A percentile compares a stretch with the other conserved stretches of the same genome.
Evolutionary conservation across 805 yeast species (phyloP).

Genomic region (Saturnispora bothae): DNA sequence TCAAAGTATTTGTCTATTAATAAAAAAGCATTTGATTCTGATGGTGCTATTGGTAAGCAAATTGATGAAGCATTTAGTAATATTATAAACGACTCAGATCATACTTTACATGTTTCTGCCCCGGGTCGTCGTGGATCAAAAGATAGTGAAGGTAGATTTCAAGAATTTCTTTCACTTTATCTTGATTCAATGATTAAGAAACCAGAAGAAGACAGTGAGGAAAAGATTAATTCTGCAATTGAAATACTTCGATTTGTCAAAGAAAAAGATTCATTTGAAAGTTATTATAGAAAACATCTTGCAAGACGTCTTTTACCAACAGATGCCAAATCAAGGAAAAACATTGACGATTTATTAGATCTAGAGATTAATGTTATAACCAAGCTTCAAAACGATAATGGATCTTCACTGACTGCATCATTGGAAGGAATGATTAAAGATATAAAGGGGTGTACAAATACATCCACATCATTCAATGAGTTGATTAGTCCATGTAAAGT

Average conservation of each 20-base stretch:
- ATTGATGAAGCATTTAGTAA: conserved; percentile 53
- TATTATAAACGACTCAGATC: conserved; percentile 40
- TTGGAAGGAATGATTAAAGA: conserved; percentile 84
- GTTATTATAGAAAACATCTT: conserved; percentile 72
- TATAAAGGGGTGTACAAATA: conserved; percentile 46
- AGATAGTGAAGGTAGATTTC: conserved; percentile 23
- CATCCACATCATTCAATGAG: conserved; percentile 31
- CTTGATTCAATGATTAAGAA: conserved; percentile 49
- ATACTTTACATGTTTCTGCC: background rate
- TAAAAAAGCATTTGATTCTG: conserved; percentile 37
- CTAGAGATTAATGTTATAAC: conserved; percentile 60
- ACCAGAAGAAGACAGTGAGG: conserved; percentile 19
- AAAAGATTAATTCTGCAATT: conserved; percentile 26
- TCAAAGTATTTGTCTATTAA: conserved; percentile 40
- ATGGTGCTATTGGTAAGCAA: conserved; percentile 40
- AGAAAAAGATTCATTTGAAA: conserved; percentile 82
- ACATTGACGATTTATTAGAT: conserved; percentile 26
- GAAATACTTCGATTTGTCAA: conserved; percentile 54
- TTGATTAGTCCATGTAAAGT: background rate
- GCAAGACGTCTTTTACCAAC: conserved; percentile 64
- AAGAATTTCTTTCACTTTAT: conserved; percentile 48
- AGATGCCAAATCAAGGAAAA: conserved; percentile 12
- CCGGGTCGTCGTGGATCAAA: background rate
- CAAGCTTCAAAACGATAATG: conserved; percentile 64
- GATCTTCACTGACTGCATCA: conserved; percentile 67